These are phyloP conservation scores for Lasiosphaeria miniovina DNA, from an alignment of 495 filamentous ascomycete genomes.

Conservation along the genomic window DNA sequence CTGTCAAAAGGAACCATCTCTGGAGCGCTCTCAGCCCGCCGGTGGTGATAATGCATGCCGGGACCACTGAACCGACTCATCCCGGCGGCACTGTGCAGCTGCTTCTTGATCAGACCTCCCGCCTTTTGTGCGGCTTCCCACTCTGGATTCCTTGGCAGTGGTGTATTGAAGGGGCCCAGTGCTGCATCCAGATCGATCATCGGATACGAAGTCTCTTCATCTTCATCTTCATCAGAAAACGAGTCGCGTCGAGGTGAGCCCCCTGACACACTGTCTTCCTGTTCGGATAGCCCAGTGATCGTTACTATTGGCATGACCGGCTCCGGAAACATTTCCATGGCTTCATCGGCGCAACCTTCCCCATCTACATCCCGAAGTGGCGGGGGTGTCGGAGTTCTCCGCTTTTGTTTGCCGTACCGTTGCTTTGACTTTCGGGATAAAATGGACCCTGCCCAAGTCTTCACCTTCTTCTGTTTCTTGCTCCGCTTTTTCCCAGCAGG, in stretches of 20 bases:
- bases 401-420: slow-evolving; percentile 40
- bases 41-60: slow-evolving; percentile 86
- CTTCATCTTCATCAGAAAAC: slow-evolving; percentile 49
- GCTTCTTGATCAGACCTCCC: slow-evolving; percentile 62
- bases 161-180: slow-evolving; percentile 88
- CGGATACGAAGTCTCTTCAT: slow-evolving; percentile 60
- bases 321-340: slow-evolving; percentile 22
- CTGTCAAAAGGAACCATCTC: slow-evolving; percentile 80
- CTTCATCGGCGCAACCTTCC: slow-evolving; percentile 8
- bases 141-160: slow-evolving; percentile 54
- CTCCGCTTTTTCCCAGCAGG: slow-evolving; percentile 47
- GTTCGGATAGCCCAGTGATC: slow-evolving; percentile 25
- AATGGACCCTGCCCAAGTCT: slow-evolving; percentile 76
- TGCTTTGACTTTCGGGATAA: slow-evolving; percentile 62
- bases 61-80: slow-evolving; percentile 73
- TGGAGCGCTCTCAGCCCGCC: slow-evolving; percentile 88
- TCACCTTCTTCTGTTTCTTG: slow-evolving; percentile 76
- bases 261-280: slow-evolving; percentile 24
- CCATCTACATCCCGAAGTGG: slow-evolving; percentile 20
- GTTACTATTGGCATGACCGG: slow-evolving; percentile 24
- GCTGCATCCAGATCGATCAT: slow-evolving; percentile 95
- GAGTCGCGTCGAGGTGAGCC: slow-evolving; percentile 13
- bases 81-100: slow-evolving; percentile 85
- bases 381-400: slow-evolving; percentile 42
- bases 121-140: slow-evolving; percentile 56